Conservation (phyloP, 1,284 basidiomycete genomes). For the Cystobasidium pallidum region DNA sequence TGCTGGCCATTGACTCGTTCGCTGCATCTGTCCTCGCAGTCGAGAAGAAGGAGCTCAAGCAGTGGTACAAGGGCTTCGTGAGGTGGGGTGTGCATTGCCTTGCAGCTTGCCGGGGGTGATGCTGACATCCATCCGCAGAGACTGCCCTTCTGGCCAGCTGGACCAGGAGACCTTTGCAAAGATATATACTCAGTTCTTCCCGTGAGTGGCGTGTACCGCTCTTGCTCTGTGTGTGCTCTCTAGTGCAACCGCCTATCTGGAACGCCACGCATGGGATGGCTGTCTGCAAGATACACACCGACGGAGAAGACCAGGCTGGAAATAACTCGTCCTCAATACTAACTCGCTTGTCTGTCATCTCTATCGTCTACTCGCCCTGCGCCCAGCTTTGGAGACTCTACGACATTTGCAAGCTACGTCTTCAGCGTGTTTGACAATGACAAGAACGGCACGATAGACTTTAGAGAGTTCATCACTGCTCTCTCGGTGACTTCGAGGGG, state of each 20-base stretch:
- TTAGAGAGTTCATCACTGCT: slow-evolving; percentile 98
- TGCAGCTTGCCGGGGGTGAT: not conserved
- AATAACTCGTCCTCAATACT: too few species aligned
- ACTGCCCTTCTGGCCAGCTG: slow-evolving; percentile 95
- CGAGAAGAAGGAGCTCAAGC: slow-evolving; percentile 99
- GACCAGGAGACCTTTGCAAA: slow-evolving; percentile 95
- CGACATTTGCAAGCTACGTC: slow-evolving; percentile 96
- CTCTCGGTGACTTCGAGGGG: slow-evolving; percentile 93
- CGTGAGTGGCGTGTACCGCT: slow-evolving; percentile 16
- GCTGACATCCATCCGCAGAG: slow-evolving; percentile 65
- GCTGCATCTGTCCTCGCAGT: too few species aligned
- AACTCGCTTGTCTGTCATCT: too few species aligned
- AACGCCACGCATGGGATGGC: not conserved
- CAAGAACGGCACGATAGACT: slow-evolving; percentile 94
- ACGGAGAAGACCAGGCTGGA: not conserved
- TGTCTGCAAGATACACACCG: not conserved
- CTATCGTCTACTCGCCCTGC: not conserved
- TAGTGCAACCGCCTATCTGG: slow-evolving; percentile 72
- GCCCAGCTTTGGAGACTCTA: slow-evolving; percentile 86
- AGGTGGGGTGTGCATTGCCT: slow-evolving; percentile 14
- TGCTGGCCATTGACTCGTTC: not conserved
- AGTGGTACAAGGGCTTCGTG: slow-evolving; percentile 66
- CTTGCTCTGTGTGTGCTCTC: not conserved
- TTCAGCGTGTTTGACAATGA: slow-evolving; percentile 86
- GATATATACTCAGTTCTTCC: slow-evolving; percentile 85